Conservation (phyloP, 805 yeast genomes). For the Suhomyces faveliae region DNA sequence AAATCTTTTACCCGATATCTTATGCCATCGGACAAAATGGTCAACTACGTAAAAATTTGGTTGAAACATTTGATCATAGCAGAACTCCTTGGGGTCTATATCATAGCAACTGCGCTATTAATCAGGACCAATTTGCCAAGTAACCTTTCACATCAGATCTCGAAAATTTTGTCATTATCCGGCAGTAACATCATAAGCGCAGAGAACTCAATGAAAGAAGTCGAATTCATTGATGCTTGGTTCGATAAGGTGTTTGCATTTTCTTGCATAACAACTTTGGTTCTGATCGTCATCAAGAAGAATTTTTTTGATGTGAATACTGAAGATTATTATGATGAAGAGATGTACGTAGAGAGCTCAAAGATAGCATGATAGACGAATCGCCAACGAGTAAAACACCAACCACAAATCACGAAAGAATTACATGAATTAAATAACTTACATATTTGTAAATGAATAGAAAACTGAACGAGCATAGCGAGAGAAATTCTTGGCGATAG, state of each 20-base stretch:
- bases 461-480: too few species aligned
- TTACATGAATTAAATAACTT: too few species aligned
- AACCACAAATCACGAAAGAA: too few species aligned
- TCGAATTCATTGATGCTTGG: conserved; percentile 50
- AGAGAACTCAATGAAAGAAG: conserved; percentile 30
- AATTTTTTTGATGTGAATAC: conserved; percentile 17
- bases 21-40: conserved; percentile 14
- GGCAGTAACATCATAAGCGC: conserved; percentile 24
- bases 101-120: conserved; percentile 50
- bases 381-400: not conserved
- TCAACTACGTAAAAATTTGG: conserved; percentile 26
- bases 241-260: conserved; percentile 51
- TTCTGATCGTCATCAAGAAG: conserved; percentile 23
- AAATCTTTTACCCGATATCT: conserved; percentile 44
- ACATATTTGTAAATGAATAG: too few species aligned
- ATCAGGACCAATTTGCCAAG: conserved; percentile 49
- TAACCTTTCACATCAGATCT: conserved; percentile 41
- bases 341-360: conserved; percentile 26
- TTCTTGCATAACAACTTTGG: conserved; percentile 36
- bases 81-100: conserved; percentile 50
- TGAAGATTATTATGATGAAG: conserved; percentile 32
- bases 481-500: too few species aligned
- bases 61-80: conserved; percentile 38
- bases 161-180: conserved; percentile 37
- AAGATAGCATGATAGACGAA: not conserved